These are phyloP conservation scores for Ampelomyces quisqualis DNA, from an alignment of 2,329 filamentous ascomycete species.

Conservation along the genomic window DNA sequence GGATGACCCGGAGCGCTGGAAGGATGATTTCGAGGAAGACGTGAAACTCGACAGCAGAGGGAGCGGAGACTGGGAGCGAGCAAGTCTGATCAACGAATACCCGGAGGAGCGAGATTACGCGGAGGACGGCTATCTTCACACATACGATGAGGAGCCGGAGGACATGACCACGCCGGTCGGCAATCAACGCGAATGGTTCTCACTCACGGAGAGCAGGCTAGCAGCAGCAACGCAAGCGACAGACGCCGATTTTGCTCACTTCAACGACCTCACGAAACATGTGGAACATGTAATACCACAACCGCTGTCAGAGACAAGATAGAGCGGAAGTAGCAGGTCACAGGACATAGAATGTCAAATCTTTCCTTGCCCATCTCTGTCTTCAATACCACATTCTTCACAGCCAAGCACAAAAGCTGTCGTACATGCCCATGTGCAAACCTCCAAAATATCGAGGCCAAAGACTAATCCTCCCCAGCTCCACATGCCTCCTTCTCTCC, in stretches of 20 bases:
- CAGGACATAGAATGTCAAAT: too few relatives aligned
- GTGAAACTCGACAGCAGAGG: conserved; percentile 17
- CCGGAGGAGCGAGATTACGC: conserved; percentile 5
- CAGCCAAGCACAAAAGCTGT: too few relatives aligned
- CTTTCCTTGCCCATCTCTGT: too few relatives aligned
- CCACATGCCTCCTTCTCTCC: too few relatives aligned
- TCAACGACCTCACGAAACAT: neutral
- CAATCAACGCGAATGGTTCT: conserved; percentile 3
- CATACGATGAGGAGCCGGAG: conserved; percentile 24
- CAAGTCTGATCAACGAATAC: conserved; percentile 17
- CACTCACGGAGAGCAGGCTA: neutral
- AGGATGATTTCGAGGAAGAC: conserved; percentile 13
- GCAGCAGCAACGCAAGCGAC: too few relatives aligned
- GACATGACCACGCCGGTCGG: conserved; percentile 22
- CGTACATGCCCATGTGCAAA: too few relatives aligned
- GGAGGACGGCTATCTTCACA: conserved; percentile 6
- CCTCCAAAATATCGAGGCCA: too few relatives aligned
- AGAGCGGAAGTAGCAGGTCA: too few relatives aligned
- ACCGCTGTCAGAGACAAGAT: too few relatives aligned
- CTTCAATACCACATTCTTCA: too few relatives aligned
- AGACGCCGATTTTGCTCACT: too few relatives aligned
- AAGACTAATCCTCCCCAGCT: too few relatives aligned
- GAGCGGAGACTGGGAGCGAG: conserved; percentile 15
- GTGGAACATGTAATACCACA: neutral
- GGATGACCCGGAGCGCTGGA: conserved; percentile 1